Evolutionary conservation across 2,329 filamentous ascomycete genomes (phyloP).

Genomic region (Madurella fahalii): DNA sequence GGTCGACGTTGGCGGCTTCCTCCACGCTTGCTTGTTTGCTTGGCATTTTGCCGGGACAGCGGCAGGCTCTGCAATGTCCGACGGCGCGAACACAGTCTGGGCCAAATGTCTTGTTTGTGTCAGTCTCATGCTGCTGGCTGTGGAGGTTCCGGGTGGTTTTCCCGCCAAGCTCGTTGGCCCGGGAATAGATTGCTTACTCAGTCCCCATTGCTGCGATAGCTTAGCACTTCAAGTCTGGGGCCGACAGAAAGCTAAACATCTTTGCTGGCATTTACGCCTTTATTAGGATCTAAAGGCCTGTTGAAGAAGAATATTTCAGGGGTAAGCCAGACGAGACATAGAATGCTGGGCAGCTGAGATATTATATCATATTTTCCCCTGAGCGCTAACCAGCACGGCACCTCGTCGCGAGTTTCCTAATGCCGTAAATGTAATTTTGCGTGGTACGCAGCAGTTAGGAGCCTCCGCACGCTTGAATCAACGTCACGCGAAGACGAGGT

Average conservation of each 20-base stretch:
- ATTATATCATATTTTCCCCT: constrained; percentile 2
- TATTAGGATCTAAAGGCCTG: not conserved
- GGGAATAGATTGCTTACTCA: not conserved
- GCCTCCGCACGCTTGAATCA: constrained; percentile 6
- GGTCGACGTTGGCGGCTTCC: not conserved
- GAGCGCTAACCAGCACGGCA: constrained; percentile 1
- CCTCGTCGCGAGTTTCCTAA: constrained; percentile 3
- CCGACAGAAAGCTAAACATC: not conserved
- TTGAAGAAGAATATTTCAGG: not conserved
- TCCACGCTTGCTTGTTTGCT: not conserved
- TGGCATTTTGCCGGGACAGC: not conserved
- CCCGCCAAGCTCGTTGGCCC: not conserved
- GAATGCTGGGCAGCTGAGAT: not conserved
- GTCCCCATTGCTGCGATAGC: not conserved
- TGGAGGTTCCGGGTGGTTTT: not conserved
- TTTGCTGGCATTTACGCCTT: not conserved
- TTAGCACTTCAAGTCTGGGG: not conserved
- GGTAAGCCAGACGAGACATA: not conserved
- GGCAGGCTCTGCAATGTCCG: not conserved
- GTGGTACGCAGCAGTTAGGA: not conserved
- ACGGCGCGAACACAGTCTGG: not conserved
- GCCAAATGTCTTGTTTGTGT: not conserved
- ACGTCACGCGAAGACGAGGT: constrained; percentile 1
- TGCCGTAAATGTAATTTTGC: constrained; percentile 1
- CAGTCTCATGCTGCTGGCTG: not conserved